Percentiles rank a stretch among this genome's conserved stretches.
phyloP scores from a whole-genome alignment of 1,284 basidiomycete genomes.

The Ceratobasidium sp. region DNA sequence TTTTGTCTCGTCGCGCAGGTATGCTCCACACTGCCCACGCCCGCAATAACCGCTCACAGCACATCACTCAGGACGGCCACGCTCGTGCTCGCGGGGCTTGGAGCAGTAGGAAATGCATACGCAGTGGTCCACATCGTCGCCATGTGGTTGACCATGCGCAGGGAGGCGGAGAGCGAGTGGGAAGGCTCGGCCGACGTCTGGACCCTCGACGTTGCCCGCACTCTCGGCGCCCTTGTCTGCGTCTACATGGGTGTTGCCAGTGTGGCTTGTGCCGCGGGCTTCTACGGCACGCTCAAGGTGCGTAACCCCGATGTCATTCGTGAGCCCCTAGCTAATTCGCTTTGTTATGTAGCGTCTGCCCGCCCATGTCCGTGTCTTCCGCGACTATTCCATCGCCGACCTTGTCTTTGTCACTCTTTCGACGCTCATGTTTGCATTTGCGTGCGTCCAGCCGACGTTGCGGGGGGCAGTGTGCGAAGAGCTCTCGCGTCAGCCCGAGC shows the following conservation, averaged over 20 bases:
- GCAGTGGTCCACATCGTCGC: slow-evolving; percentile 67
- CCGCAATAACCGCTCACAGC: not conserved
- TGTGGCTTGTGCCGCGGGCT: slow-evolving; percentile 68
- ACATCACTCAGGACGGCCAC: slow-evolving; percentile 46
- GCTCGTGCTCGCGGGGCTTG: slow-evolving; percentile 65
- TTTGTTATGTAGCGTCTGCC: slow-evolving; percentile 60
- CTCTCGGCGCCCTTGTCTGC: slow-evolving; percentile 72
- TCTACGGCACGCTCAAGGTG: slow-evolving; percentile 75
- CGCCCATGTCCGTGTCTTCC: slow-evolving; percentile 68
- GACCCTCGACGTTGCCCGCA: slow-evolving; percentile 67
- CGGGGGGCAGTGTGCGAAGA: slow-evolving; percentile 75
- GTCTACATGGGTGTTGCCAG: slow-evolving; percentile 73
- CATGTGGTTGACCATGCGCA: slow-evolving; percentile 66
- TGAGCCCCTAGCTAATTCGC: slow-evolving; percentile 19
- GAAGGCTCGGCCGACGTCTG: slow-evolving; percentile 69
- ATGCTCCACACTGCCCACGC: not conserved
- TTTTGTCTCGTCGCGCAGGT: slow-evolving; percentile 31
- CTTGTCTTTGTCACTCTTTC: slow-evolving; percentile 71
- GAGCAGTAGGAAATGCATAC: slow-evolving; percentile 65
- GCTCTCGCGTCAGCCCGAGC: slow-evolving; percentile 74
- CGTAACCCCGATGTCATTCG: slow-evolving; percentile 27
- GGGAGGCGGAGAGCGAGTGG: slow-evolving; percentile 67
- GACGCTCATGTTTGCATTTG: slow-evolving; percentile 66
- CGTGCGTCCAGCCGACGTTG: slow-evolving; percentile 63
- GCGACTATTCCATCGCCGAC: slow-evolving; percentile 79